phyloP scores from a whole-genome alignment of 306 rosid species.

The Sindora glabra region DNA sequence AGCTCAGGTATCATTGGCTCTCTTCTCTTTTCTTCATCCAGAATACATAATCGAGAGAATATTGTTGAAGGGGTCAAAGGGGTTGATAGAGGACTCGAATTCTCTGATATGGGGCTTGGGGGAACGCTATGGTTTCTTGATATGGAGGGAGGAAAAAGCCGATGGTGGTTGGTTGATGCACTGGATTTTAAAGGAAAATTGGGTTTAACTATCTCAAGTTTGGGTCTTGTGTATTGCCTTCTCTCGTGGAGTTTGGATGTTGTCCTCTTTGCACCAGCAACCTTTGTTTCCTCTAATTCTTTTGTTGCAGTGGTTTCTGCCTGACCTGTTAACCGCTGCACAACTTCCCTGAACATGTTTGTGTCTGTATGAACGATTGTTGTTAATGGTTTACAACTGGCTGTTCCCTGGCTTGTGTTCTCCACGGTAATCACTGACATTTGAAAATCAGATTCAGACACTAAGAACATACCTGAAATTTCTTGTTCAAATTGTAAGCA shows the following conservation, averaged over 20 bases:
- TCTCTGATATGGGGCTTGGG: conserved; percentile 33
- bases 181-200: conserved; percentile 16
- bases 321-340: conserved; percentile 70
- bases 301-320: conserved; percentile 25
- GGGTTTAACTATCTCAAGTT: conserved; percentile 74
- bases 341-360: conserved; percentile 60
- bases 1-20: conserved; percentile 7
- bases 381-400: conserved; percentile 47
- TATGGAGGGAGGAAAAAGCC: conserved; percentile 26
- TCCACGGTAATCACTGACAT: conserved; percentile 35
- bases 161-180: background rate
- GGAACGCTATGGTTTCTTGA: conserved; percentile 24
- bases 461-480: conserved; percentile 16
- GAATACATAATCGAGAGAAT: conserved; percentile 44
- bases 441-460: background rate
- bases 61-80: conserved; percentile 58
- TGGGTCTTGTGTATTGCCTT: conserved; percentile 65
- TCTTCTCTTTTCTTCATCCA: conserved; percentile 32
- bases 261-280: conserved; percentile 13
- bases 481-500: background rate
- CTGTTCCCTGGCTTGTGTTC: conserved; percentile 13
- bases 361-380: conserved; percentile 75
- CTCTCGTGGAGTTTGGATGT: conserved; percentile 68
- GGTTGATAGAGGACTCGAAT: conserved; percentile 31
- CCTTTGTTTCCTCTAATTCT: conserved; percentile 23